These are phyloP conservation scores for Hygrophorus russula DNA, from an alignment of 768 basidiomycete species.

Conservation along the genomic window DNA sequence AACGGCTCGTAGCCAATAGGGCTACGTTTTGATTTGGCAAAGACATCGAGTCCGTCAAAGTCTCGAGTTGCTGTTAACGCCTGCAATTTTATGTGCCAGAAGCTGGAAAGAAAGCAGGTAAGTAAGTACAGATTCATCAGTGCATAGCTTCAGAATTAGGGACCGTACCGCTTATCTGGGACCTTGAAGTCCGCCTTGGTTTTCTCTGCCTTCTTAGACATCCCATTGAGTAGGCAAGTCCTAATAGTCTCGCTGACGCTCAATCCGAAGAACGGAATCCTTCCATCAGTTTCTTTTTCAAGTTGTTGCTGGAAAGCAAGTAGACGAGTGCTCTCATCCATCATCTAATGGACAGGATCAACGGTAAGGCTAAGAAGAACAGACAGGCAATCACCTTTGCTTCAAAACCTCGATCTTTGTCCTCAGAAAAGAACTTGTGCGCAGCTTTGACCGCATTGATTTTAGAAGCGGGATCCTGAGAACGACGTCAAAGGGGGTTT, in stretches of 20 bases:
- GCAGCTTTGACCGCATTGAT: constrained; percentile 68
- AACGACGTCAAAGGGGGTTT: not conserved
- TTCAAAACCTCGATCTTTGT: constrained; percentile 86
- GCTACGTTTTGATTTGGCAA: constrained; percentile 79
- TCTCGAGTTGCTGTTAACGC: constrained; percentile 71
- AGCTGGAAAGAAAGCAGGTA: constrained; percentile 34
- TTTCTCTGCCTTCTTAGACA: constrained; percentile 84
- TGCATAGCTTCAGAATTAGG: not conserved
- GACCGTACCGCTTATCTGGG: constrained; percentile 74
- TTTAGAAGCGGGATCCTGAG: constrained; percentile 62
- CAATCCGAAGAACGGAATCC: constrained; percentile 68
- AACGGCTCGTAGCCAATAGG: constrained; percentile 95
- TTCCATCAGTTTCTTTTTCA: constrained; percentile 76
- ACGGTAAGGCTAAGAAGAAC: not conserved
- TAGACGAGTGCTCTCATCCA: constrained; percentile 76
- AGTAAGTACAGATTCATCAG: constrained; percentile 3
- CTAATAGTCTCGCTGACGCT: constrained; percentile 85
- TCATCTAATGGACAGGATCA: constrained; percentile 49
- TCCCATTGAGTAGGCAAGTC: constrained; percentile 62
- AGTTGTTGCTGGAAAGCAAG: constrained; percentile 75
- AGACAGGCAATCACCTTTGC: constrained; percentile 49
- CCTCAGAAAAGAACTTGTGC: constrained; percentile 90
- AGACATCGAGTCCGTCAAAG: constrained; percentile 78
- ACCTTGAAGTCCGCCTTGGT: constrained; percentile 86
- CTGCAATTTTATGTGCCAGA: constrained; percentile 88